These are phyloP conservation scores for Delonix regia DNA, from an alignment of 306 rosid genomes.

Conservation along the genomic window DNA sequence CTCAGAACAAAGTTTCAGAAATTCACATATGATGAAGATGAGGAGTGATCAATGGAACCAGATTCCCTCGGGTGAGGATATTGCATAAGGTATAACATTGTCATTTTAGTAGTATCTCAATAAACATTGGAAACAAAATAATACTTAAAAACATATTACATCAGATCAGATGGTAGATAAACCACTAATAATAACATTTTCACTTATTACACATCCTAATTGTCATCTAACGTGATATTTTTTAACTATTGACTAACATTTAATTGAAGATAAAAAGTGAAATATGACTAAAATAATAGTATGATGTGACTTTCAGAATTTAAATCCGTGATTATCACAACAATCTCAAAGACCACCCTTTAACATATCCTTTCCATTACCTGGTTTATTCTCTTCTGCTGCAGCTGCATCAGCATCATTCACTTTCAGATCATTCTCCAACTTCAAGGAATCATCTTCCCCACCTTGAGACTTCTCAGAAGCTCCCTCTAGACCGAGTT, in stretches of 20 bases:
- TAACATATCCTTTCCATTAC: slow-evolving; percentile 40
- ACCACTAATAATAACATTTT: too few relatives aligned
- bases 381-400: slow-evolving; percentile 16
- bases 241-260: too few relatives aligned
- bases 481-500: background rate
- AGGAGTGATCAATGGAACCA: background rate
- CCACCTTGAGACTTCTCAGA: background rate
- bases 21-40: background rate
- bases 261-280: background rate
- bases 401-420: slow-evolving; percentile 14
- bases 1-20: background rate
- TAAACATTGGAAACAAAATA: too few relatives aligned
- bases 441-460: slow-evolving; percentile 8
- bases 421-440: slow-evolving; percentile 30
- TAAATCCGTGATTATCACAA: background rate
- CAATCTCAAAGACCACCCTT: background rate
- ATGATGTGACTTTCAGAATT: background rate
- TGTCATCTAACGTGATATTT: too few relatives aligned
- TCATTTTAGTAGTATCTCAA: too few relatives aligned
- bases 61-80: background rate
- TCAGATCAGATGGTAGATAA: background rate
- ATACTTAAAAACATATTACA: too few relatives aligned
- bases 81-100: too few relatives aligned
- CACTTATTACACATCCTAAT: too few relatives aligned
- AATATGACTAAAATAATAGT: background rate